phyloP scores from a whole-genome alignment of 768 basidiomycete species.

The Trametes gibbosa region DNA sequence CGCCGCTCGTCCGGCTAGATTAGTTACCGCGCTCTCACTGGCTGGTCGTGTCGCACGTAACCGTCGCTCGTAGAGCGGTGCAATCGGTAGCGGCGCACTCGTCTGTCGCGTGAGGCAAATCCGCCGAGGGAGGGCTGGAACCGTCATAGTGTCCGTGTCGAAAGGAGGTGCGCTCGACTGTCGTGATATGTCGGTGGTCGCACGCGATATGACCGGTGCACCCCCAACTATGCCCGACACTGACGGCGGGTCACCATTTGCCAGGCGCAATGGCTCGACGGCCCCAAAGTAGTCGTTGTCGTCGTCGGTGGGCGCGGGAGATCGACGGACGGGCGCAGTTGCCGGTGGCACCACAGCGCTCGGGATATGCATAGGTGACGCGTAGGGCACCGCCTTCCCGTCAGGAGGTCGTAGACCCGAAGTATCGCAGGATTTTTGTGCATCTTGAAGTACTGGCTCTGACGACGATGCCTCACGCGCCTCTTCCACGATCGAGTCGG shows the following conservation, averaged over 20 bases:
- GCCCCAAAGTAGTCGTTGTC: conserved; percentile 34
- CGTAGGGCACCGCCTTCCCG: conserved; percentile 3
- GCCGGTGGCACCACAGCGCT: conserved; percentile 24
- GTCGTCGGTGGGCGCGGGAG: conserved; percentile 12
- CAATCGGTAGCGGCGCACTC: conserved; percentile 59
- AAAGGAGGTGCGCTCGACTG: conserved; percentile 29
- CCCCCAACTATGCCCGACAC: too few species aligned
- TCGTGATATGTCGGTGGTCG: conserved; percentile 17
- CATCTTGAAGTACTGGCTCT: neutral
- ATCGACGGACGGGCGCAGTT: conserved; percentile 26
- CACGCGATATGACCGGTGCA: neutral
- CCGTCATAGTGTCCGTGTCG: conserved; percentile 35
- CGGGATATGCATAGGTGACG: conserved; percentile 7
- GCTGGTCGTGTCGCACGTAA: conserved; percentile 24
- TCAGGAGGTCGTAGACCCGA: neutral
- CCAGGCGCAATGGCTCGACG: conserved; percentile 7
- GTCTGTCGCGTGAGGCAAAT: conserved; percentile 59
- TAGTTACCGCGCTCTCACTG: conserved; percentile 22
- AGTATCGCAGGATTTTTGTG: neutral
- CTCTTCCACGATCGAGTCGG: conserved; percentile 12
- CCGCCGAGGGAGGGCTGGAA: conserved; percentile 50
- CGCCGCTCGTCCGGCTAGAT: conserved; percentile 46
- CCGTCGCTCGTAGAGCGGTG: conserved; percentile 32
- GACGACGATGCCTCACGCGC: neutral
- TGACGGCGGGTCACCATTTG: neutral